Percentiles rank a stretch among this genome's conserved stretches.
Evolutionary conservation across 2,329 filamentous ascomycete species (phyloP).

Genomic region (Gaeumannomyces tritici): DNA sequence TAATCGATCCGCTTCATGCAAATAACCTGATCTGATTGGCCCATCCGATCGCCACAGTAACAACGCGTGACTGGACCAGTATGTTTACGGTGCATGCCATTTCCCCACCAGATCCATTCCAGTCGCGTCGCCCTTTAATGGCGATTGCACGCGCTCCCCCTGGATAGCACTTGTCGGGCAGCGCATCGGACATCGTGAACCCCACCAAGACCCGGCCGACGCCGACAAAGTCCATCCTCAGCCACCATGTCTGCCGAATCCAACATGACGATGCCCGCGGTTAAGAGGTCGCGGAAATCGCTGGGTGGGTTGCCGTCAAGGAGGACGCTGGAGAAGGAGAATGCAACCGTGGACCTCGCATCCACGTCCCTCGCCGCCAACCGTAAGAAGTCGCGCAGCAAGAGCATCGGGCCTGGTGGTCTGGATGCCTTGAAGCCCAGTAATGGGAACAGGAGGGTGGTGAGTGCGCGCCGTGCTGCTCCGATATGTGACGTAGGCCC

Average conservation of each 20-base stretch:
- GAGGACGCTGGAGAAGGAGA: constrained; percentile 62
- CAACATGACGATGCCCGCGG: constrained; percentile 39
- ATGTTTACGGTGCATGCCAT: not conserved
- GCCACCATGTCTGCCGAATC: constrained; percentile 25
- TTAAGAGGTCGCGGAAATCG: constrained; percentile 59
- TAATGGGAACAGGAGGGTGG: constrained; percentile 70
- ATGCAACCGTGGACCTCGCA: constrained; percentile 58
- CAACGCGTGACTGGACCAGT: not conserved
- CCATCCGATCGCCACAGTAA: not conserved
- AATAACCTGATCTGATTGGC: not conserved
- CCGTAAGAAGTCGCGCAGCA: constrained; percentile 73
- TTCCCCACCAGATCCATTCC: not conserved
- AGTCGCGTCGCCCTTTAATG: not conserved
- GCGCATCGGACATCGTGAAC: not conserved
- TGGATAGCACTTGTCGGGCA: not conserved
- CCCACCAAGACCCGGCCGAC: not conserved
- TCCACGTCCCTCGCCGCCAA: constrained; percentile 36
- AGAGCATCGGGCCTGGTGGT: constrained; percentile 90
- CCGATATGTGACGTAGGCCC: not conserved
- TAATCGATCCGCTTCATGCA: not conserved
- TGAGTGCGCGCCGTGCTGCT: constrained; percentile 30
- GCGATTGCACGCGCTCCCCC: not conserved
- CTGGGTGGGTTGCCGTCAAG: constrained; percentile 45
- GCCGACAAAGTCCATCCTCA: constrained; percentile 1
- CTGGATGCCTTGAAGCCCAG: constrained; percentile 70